Percentiles rank a stretch among this genome's conserved stretches.
Evolutionary conservation across 1,284 basidiomycete genomes (phyloP).

Genomic region (Cerrena zonata): DNA sequence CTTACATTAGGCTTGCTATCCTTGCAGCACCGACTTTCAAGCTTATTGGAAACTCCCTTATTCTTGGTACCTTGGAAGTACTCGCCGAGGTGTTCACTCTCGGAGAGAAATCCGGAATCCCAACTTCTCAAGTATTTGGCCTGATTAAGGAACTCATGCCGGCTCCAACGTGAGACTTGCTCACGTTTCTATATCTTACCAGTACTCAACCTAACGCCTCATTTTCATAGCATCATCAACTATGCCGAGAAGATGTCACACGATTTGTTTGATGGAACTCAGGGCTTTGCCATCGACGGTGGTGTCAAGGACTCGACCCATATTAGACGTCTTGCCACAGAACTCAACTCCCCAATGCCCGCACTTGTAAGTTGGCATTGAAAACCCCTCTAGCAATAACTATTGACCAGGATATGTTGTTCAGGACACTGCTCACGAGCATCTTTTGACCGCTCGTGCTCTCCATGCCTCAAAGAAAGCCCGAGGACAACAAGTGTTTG

Average conservation of each 20-base stretch:
- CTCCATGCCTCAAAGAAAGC: slow-evolving; percentile 46
- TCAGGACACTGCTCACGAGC: slow-evolving; percentile 67
- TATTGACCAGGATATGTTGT: background rate
- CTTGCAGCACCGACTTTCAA: slow-evolving; percentile 69
- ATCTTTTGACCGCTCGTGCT: slow-evolving; percentile 74
- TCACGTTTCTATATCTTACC: too few species aligned
- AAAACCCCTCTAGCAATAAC: background rate
- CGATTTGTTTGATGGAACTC: slow-evolving; percentile 70
- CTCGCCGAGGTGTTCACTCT: slow-evolving; percentile 79
- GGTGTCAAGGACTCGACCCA: slow-evolving; percentile 83
- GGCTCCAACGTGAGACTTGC: slow-evolving; percentile 43
- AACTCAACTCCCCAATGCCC: slow-evolving; percentile 77
- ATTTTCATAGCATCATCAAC: slow-evolving; percentile 34
- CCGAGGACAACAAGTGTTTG: slow-evolving; percentile 42
- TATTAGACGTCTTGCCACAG: slow-evolving; percentile 54
- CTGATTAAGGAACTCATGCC: slow-evolving; percentile 48
- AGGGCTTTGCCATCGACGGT: slow-evolving; percentile 82
- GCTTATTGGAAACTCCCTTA: slow-evolving; percentile 70
- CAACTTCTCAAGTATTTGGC: slow-evolving; percentile 33
- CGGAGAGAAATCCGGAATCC: slow-evolving; percentile 80
- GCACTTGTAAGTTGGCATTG: slow-evolving; percentile 37
- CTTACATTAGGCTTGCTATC: slow-evolving; percentile 5
- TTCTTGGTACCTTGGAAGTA: slow-evolving; percentile 69
- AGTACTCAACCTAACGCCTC: too few species aligned
- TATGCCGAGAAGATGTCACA: slow-evolving; percentile 66